Evolutionary conservation across 2,329 filamentous ascomycete species (phyloP).

Genomic region (Acephala macrosclerotiorum): DNA sequence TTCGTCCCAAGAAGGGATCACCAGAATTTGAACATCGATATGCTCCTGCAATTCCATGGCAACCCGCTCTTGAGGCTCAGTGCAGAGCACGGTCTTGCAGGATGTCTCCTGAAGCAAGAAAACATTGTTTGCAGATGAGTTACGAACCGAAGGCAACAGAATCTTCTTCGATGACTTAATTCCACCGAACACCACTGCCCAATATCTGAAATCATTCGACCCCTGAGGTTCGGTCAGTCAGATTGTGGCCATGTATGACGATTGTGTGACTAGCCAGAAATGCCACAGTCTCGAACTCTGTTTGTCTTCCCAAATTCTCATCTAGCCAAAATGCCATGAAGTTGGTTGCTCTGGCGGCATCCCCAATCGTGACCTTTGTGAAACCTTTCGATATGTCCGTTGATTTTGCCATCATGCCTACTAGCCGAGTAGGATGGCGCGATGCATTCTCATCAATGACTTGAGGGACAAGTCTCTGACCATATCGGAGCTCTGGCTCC

Average conservation of each 20-base stretch:
- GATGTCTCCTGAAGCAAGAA: not conserved
- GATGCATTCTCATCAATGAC: not conserved
- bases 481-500: not conserved
- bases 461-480: not conserved
- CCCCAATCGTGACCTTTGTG: constrained; percentile 4
- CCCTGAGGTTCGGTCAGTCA: not conserved
- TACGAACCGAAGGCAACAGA: not conserved
- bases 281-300: constrained; percentile 3
- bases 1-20: not conserved
- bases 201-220: constrained; percentile 3
- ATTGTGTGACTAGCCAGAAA: not conserved
- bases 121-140: not conserved
- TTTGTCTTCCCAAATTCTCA: not conserved
- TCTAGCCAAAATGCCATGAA: constrained; percentile 3
- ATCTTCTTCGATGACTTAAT: not conserved
- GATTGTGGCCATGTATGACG: not conserved
- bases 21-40: not conserved
- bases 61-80: not conserved
- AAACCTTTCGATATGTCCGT: constrained; percentile 1
- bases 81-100: not conserved
- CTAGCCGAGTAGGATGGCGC: not conserved
- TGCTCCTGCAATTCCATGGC: not conserved
- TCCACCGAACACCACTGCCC: not conserved
- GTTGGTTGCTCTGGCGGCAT: not conserved
- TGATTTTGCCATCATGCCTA: constrained; percentile 3